Percentiles rank a stretch among this genome's conserved stretches.
These are phyloP conservation scores for Myxozyma sirexii DNA, from an alignment of 805 yeast species.

Conservation along the genomic window DNA sequence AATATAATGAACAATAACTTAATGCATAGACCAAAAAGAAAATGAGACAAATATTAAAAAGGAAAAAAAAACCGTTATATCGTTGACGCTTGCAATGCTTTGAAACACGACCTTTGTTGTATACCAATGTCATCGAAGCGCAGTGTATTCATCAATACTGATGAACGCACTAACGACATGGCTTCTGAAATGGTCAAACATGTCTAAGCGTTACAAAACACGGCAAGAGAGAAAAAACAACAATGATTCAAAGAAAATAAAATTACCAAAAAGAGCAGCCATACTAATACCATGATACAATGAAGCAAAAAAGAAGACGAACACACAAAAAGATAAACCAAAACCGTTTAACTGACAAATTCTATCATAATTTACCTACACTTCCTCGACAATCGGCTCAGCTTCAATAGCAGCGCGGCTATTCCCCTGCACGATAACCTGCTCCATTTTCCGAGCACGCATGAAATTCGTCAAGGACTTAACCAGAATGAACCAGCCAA, in stretches of 20 bases:
- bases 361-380: not conserved
- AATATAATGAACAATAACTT: no score
- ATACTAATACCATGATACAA: no score
- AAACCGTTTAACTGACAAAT: not conserved
- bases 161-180: no score
- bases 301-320: not conserved
- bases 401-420: not conserved
- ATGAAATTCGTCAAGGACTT: slow-evolving; percentile 74
- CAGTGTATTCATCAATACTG: no score
- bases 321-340: not conserved
- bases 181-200: no score
- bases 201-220: no score
- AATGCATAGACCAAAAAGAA: no score
- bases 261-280: not conserved
- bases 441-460: slow-evolving; percentile 77
- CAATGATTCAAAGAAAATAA: not conserved
- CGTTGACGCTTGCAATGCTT: no score
- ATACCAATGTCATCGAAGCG: no score
- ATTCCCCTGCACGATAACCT: slow-evolving; percentile 48
- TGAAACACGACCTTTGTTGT: no score
- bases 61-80: no score
- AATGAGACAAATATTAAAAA: no score
- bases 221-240: not conserved
- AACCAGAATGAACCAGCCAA: slow-evolving; percentile 67
- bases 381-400: slow-evolving; percentile 10